Base-by-base conservation (phyloP, 2,329 filamentous ascomycete genomes). In the Colletotrichum sidae region DNA sequence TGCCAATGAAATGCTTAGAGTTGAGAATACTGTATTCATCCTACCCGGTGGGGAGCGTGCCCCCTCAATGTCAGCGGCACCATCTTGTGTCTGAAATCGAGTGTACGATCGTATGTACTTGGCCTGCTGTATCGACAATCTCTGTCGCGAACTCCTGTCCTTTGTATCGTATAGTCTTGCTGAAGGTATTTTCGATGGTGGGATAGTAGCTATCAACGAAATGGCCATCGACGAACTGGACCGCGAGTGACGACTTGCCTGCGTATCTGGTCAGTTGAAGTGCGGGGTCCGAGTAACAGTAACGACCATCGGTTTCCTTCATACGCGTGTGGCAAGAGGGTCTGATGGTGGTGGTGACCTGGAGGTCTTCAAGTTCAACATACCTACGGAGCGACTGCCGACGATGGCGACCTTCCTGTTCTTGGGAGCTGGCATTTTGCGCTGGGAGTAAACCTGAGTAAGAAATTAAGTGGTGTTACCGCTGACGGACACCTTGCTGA, bases 141-240 rank as follows among this genome's bases (percentile, higher is more conserved):
- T 99, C 96, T 11, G 94, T 97, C 55, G 92, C 90, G 79, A 90
- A 99, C 70, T 98, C 96, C 79, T 97, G 93, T 55, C 92, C 91
- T 80, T 96, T 97, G 79, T 92, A 91, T 73, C 93, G 92, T 78
- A 99, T 97, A 71, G 94, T 90, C 79, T 97, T 97, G 84, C 92
- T 96, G 78, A 99, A 99, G 2, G 95, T 98, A 79, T 98, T 99
- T 80, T 99, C 96, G 74, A 99, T 98, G 45, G 96, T 99, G 41
- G 96, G 96, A 79, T 99, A 99, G 81, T 99, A 99, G 79, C 92
- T 96, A 79, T 99, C 96, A 75, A 99, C 95, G 76, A 99, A 99
- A 81, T 97, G 94, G 68, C 94, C 94, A 77, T 99, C 96, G 75
- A 97, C 95, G 76, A 96, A 98, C 76, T 95, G 95, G 52, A 98